phyloP scores from a whole-genome alignment of 2,329 filamentous ascomycete genomes.

The Didymella exigua region DNA sequence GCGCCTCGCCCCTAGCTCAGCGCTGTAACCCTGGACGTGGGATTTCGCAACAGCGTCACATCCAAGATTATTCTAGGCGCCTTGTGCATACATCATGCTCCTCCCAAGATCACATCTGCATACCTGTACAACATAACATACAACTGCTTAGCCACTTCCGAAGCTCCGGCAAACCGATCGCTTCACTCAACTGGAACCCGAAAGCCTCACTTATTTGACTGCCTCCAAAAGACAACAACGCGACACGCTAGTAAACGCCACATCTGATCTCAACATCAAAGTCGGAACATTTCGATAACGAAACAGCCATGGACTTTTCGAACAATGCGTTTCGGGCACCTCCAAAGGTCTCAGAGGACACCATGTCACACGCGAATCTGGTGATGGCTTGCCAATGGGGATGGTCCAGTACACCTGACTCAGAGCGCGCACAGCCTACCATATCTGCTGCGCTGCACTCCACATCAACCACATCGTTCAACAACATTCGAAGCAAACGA shows the following conservation, averaged over 20 bases:
- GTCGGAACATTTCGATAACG: neutral
- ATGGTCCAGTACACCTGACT: constrained; percentile 37
- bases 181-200: constrained; percentile 8
- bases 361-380: constrained; percentile 41
- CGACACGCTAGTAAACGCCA: constrained; percentile 20
- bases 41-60: constrained; percentile 26
- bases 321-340: constrained; percentile 31
- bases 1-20: neutral
- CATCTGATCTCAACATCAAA: constrained; percentile 31
- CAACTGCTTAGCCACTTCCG: constrained; percentile 13
- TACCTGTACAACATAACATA: constrained; percentile 20
- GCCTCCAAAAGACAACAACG: constrained; percentile 30
- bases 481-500: constrained; percentile 35
- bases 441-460: constrained; percentile 14
- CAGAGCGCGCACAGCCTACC: constrained; percentile 17
- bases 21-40: constrained; percentile 12
- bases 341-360: constrained; percentile 37
- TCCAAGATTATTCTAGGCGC: constrained; percentile 21
- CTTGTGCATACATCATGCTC: constrained; percentile 35
- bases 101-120: constrained; percentile 22
- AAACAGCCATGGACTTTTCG: constrained; percentile 39
- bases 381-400: constrained; percentile 45
- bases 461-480: constrained; percentile 19
- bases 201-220: constrained; percentile 3
- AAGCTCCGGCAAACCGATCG: neutral